Conservation (phyloP, 176 grass and related monocot species). For the Saccharum officinarum region DNA sequence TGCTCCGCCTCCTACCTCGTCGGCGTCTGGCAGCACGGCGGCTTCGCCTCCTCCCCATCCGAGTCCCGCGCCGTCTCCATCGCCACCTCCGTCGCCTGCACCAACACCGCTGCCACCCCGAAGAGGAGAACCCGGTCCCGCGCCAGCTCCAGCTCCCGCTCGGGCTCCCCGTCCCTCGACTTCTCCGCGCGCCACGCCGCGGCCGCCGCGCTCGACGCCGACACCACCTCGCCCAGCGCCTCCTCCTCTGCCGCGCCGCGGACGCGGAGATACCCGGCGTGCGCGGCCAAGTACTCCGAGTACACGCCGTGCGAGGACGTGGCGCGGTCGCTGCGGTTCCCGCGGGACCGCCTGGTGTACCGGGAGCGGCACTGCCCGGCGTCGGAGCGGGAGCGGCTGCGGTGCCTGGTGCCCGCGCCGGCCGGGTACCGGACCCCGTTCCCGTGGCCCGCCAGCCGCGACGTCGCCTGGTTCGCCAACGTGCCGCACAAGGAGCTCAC, state of each 20-base stretch:
- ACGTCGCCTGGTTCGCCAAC: slow-evolving; percentile 69
- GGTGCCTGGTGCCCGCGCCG: slow-evolving; percentile 68
- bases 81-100: slow-evolving; percentile 36
- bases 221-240: background rate
- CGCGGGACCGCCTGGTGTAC: slow-evolving; percentile 81
- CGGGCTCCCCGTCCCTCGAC: background rate
- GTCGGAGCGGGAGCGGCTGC: slow-evolving; percentile 44
- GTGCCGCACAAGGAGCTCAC: slow-evolving; percentile 78
- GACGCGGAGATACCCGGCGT: slow-evolving; percentile 43
- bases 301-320: slow-evolving; percentile 96
- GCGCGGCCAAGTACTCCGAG: slow-evolving; percentile 71
- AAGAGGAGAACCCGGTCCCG: background rate
- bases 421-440: slow-evolving; percentile 53
- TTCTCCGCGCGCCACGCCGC: slow-evolving; percentile 43
- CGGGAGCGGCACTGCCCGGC: slow-evolving; percentile 88
- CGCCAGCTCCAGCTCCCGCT: background rate
- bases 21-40: slow-evolving; percentile 66
- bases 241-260: slow-evolving; percentile 4
- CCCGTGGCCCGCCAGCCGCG: slow-evolving; percentile 65
- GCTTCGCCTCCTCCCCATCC: slow-evolving; percentile 20
- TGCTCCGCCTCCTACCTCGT: slow-evolving; percentile 60
- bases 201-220: background rate
- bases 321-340: slow-evolving; percentile 73
- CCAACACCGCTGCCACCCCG: background rate
- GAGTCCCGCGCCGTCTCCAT: slow-evolving; percentile 30